A percentile compares a stretch with the other conserved stretches of the same genome.
Conservation (phyloP, 192 early-diverging fungal genomes). For the Coemansia sp. region DNA sequence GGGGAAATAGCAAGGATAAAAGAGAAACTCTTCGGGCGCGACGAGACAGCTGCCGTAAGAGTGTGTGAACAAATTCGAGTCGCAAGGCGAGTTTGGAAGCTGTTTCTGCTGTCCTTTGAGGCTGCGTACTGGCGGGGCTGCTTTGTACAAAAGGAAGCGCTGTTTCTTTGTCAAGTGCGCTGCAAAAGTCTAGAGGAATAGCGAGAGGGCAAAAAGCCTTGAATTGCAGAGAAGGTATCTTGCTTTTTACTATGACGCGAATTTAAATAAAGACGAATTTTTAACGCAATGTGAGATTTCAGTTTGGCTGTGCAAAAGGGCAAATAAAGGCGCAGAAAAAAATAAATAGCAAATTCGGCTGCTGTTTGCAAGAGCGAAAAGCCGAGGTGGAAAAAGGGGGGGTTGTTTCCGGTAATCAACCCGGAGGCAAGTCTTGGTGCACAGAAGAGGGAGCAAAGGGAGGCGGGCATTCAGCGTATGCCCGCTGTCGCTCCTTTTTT, state of each 20-base stretch:
- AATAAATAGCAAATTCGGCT: neutral
- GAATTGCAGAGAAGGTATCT: neutral
- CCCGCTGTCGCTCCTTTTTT: slow-evolving; percentile 2
- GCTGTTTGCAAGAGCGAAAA: neutral
- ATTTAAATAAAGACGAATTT: neutral
- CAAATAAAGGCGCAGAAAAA: neutral
- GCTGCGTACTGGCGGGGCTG: neutral
- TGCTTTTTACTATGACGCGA: neutral
- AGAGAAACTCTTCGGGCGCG: neutral
- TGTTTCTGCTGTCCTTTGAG: neutral
- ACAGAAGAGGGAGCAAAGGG: slow-evolving; percentile 1
- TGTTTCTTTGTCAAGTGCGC: slow-evolving; percentile 1
- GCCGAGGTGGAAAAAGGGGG: slow-evolving; percentile 4
- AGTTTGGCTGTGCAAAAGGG: neutral
- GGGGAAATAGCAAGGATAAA: slow-evolving; percentile 1
- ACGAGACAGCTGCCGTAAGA: neutral
- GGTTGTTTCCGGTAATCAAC: slow-evolving; percentile 6
- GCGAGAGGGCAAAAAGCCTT: neutral
- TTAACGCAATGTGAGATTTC: neutral
- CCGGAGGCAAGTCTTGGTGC: neutral
- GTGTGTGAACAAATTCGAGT: neutral
- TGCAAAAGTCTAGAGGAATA: neutral
- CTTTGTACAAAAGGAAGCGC: neutral
- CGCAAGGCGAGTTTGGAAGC: neutral
- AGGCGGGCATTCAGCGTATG: slow-evolving; percentile 12